These are phyloP conservation scores for Penicillium psychrosexuale DNA, from an alignment of 2,329 filamentous ascomycete species.

Conservation along the genomic window DNA sequence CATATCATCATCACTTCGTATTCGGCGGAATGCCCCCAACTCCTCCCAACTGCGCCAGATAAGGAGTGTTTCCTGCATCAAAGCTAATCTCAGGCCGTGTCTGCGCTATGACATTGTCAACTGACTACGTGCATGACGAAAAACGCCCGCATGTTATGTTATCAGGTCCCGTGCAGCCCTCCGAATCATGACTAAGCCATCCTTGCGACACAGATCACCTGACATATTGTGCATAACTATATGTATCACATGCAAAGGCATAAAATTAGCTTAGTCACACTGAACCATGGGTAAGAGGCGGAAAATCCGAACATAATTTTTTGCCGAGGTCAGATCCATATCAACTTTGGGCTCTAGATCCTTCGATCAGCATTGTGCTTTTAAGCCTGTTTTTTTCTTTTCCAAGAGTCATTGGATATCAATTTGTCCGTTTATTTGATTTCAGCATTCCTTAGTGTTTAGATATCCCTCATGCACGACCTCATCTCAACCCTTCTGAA, in stretches of 20 bases:
- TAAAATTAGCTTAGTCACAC: background rate
- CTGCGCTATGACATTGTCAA: slow-evolving; percentile 20
- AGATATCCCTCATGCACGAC: slow-evolving; percentile 13
- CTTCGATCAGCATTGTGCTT: background rate
- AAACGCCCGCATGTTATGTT: background rate
- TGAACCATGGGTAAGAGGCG: background rate
- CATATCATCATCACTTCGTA: slow-evolving; percentile 22
- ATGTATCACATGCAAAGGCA: background rate
- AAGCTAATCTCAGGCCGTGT: background rate
- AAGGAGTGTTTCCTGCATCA: background rate
- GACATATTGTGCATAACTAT: background rate
- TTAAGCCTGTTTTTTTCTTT: background rate
- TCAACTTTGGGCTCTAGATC: slow-evolving; percentile 2
- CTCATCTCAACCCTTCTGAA: slow-evolving; percentile 17
- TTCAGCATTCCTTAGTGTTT: background rate
- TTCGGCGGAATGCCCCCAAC: slow-evolving; percentile 8
- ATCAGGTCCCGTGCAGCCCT: background rate
- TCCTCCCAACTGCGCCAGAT: background rate
- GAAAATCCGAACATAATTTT: background rate
- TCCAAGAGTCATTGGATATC: background rate
- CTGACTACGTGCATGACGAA: slow-evolving; percentile 16
- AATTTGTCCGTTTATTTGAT: background rate
- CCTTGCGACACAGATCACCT: background rate
- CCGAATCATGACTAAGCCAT: background rate
- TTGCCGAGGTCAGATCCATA: slow-evolving; percentile 17